Conservation (phyloP, 805 yeast species). For the Myxozyma neglecta region DNA sequence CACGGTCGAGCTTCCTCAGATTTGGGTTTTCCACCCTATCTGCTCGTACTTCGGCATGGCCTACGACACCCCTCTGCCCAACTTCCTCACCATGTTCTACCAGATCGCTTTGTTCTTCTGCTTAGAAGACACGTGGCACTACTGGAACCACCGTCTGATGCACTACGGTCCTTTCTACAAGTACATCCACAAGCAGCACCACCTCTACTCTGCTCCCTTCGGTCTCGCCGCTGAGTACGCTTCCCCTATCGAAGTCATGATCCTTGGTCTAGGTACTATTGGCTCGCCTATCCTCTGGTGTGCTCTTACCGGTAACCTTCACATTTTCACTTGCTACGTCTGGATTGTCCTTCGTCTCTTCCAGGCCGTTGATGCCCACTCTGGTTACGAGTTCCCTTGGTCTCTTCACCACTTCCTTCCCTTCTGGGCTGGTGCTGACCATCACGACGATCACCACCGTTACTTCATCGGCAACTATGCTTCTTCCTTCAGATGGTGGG, state of each 20-base stretch:
- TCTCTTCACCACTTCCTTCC: constrained; percentile 89
- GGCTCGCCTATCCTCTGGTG: constrained; percentile 91
- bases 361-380: constrained; percentile 97
- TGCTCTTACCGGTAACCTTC: constrained; percentile 71
- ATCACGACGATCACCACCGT: constrained; percentile 88
- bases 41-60: constrained; percentile 78
- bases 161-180: constrained; percentile 89
- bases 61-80: constrained; percentile 83
- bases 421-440: constrained; percentile 43
- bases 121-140: constrained; percentile 94
- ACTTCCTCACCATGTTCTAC: constrained; percentile 52
- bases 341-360: constrained; percentile 88
- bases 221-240: constrained; percentile 98
- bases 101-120: constrained; percentile 80
- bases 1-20: constrained; percentile 91
- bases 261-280: constrained; percentile 92
- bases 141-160: constrained; percentile 88
- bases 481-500: constrained; percentile 96
- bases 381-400: constrained; percentile 98
- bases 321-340: constrained; percentile 79
- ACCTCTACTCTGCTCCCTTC: constrained; percentile 96
- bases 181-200: constrained; percentile 95
- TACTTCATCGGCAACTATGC: constrained; percentile 95
- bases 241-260: constrained; percentile 89
- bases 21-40: constrained; percentile 95